Evolutionary conservation across 768 basidiomycete species (phyloP).

Genomic region (Hirschioporus abietinus): DNA sequence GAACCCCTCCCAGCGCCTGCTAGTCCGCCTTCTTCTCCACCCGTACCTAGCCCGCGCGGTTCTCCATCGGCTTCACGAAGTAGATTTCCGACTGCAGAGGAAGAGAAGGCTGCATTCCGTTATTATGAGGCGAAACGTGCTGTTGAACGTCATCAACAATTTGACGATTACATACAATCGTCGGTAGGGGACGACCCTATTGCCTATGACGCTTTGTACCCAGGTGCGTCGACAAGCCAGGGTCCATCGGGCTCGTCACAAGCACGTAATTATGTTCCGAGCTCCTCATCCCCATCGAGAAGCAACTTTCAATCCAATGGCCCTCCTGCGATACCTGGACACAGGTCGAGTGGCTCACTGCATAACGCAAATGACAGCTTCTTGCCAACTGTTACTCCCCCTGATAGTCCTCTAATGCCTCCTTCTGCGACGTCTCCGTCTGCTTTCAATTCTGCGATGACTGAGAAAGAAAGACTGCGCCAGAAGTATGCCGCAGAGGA

Average conservation of each 20-base stretch:
- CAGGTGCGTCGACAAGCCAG: slow-evolving; percentile 21
- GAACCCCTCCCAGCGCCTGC: slow-evolving; percentile 14
- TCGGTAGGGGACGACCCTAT: slow-evolving; percentile 37
- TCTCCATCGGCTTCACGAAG: not conserved
- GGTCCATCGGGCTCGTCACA: slow-evolving; percentile 23
- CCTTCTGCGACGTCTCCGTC: slow-evolving; percentile 43
- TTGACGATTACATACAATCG: slow-evolving; percentile 11
- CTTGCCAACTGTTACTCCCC: not conserved
- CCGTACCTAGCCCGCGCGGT: slow-evolving; percentile 27
- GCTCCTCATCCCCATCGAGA: not conserved
- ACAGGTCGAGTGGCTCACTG: not conserved
- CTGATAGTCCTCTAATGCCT: slow-evolving; percentile 32
- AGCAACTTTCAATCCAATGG: not conserved
- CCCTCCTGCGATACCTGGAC: not conserved
- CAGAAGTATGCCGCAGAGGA: slow-evolving; percentile 64
- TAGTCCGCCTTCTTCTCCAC: slow-evolving; percentile 17
- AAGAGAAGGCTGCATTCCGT: slow-evolving; percentile 68
- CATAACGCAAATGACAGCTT: not conserved
- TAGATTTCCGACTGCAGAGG: slow-evolving; percentile 53
- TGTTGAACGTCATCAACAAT: slow-evolving; percentile 53
- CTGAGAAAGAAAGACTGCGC: slow-evolving; percentile 68
- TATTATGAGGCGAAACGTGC: slow-evolving; percentile 71
- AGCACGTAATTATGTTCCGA: not conserved
- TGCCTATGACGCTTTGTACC: slow-evolving; percentile 60
- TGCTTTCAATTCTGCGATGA: slow-evolving; percentile 30